Evolutionary conservation across 208 protist genomes (phyloP).

Genomic region (Trypanosoma lewisi): DNA sequence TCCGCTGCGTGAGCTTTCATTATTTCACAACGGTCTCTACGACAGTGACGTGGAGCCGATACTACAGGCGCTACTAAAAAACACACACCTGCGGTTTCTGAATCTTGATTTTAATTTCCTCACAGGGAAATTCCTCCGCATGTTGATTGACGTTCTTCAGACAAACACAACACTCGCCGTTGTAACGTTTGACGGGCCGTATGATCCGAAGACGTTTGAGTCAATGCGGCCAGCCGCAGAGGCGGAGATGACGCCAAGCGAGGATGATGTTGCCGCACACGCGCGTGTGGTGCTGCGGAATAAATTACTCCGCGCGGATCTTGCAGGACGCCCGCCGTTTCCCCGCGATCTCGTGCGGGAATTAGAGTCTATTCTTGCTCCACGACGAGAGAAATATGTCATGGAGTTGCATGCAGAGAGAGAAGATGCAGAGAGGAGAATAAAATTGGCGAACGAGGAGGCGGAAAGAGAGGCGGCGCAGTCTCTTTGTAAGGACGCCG

Average conservation of each 20-base stretch:
- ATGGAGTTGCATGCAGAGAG: conserved; percentile 21
- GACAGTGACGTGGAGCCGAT: conserved; percentile 50
- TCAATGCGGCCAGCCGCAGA: conserved; percentile 4
- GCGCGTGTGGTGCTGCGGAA: conserved; percentile 29
- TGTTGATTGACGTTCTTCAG: conserved; percentile 35
- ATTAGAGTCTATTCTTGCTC: conserved; percentile 27
- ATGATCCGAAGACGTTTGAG: conserved; percentile 34
- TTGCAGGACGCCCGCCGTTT: conserved; percentile 38
- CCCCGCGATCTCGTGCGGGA: conserved; percentile 26
- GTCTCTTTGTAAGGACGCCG: not conserved
- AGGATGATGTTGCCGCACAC: conserved; percentile 7
- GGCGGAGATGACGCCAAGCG: conserved; percentile 13
- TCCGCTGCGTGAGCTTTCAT: conserved; percentile 41
- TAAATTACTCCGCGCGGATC: conserved; percentile 24
- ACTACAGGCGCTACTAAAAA: conserved; percentile 36
- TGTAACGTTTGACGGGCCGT: conserved; percentile 37
- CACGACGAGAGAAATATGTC: conserved; percentile 31
- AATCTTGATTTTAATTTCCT: conserved; percentile 52
- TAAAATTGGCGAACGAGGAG: not conserved
- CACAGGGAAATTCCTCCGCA: conserved; percentile 28
- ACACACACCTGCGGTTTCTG: conserved; percentile 39
- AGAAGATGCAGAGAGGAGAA: not conserved
- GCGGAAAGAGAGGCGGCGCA: not conserved
- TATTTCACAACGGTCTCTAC: conserved; percentile 63
- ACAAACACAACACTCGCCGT: conserved; percentile 37